phyloP scores from a whole-genome alignment of 176 grass and related monocot genomes.

The Oryza meridionalis region DNA sequence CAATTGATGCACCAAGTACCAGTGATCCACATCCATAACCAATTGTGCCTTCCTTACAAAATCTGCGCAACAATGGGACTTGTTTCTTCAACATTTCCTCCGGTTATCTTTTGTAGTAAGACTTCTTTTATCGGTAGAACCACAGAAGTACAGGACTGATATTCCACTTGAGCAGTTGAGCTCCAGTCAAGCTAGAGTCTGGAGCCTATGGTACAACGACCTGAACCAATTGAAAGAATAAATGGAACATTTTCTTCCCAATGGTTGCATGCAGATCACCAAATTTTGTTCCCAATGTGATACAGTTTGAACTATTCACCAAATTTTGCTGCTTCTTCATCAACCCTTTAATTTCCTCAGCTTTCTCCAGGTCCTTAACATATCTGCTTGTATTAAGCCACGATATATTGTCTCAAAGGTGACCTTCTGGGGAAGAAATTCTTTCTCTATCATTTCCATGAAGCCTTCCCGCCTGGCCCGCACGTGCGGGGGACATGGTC shows the following conservation, averaged over 20 bases:
- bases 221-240: background rate
- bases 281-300: too few species aligned
- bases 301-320: slow-evolving; percentile 72
- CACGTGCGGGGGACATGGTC: too few species aligned
- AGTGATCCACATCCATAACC: too few species aligned
- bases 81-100: too few species aligned
- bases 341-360: slow-evolving; percentile 83
- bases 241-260: background rate
- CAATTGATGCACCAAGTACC: too few species aligned
- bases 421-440: slow-evolving; percentile 86
- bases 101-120: too few species aligned
- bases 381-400: slow-evolving; percentile 86
- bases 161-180: background rate
- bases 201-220: background rate
- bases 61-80: too few species aligned
- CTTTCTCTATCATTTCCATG: slow-evolving; percentile 99
- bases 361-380: slow-evolving; percentile 92
- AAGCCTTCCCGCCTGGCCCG: slow-evolving; percentile 10
- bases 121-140: too few species aligned
- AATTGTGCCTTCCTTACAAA: too few species aligned
- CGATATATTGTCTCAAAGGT: slow-evolving; percentile 87
- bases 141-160: background rate
- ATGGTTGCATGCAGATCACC: slow-evolving; percentile 29
- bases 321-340: slow-evolving; percentile 89
- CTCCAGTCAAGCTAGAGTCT: background rate